phyloP scores from a whole-genome alignment of 179 eudicot species.

The Carnegiea gigantea region DNA sequence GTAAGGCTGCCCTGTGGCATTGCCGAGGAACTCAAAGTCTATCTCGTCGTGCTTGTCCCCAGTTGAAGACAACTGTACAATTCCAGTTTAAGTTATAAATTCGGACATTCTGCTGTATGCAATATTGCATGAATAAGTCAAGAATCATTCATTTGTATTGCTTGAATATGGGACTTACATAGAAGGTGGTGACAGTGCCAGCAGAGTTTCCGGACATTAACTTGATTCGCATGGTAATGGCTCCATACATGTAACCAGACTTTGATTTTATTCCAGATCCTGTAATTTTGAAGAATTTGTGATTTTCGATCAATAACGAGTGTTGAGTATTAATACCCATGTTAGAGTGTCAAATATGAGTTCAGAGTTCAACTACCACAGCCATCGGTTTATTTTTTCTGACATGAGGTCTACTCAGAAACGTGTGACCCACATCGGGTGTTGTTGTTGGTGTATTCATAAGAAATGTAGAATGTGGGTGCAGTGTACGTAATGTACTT shows the following conservation, averaged over 20 bases:
- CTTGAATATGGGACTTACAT: constrained; percentile 43
- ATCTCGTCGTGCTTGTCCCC: constrained; percentile 55
- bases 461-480: too few species aligned
- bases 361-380: too few species aligned
- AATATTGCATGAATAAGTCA: not conserved
- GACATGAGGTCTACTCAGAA: too few species aligned
- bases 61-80: constrained; percentile 48
- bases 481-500: not conserved
- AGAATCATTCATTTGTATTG: not conserved
- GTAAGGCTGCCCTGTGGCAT: constrained; percentile 52
- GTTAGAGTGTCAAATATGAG: too few species aligned
- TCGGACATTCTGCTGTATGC: too few species aligned
- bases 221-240: constrained; percentile 54
- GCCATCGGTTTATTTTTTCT: too few species aligned
- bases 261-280: constrained; percentile 57
- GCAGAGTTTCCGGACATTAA: constrained; percentile 58
- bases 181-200: constrained; percentile 67
- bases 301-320: too few species aligned
- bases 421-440: too few species aligned
- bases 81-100: not conserved
- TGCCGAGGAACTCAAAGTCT: constrained; percentile 68
- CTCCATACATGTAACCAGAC: constrained; percentile 48
- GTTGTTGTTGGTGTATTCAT: too few species aligned
- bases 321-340: too few species aligned
- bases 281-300: constrained; percentile 12